A percentile compares a stretch with the other conserved stretches of the same genome.
Evolutionary conservation across 192 early-diverging fungal genomes (phyloP).

Genomic region (Powellomyces hirtus): DNA sequence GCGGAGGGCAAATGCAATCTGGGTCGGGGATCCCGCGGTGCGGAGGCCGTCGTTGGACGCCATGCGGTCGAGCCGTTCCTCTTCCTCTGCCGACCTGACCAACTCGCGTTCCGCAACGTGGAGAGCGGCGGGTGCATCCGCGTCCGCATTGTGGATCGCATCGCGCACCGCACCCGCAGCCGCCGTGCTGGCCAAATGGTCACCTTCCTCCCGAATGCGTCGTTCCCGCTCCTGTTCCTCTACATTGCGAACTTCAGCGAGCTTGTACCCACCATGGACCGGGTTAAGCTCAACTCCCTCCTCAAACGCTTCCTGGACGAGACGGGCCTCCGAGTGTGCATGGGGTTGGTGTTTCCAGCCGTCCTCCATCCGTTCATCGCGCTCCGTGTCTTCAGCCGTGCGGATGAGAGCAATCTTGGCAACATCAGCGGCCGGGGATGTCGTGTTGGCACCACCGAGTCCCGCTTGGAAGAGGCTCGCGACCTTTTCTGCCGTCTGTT

Average conservation of each 20-base stretch:
- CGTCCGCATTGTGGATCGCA: neutral
- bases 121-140: neutral
- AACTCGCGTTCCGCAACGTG: slow-evolving; percentile 17
- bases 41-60: neutral
- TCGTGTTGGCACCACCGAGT: neutral
- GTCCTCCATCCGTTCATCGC: slow-evolving; percentile 19
- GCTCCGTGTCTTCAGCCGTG: slow-evolving; percentile 4
- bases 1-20: slow-evolving; percentile 12
- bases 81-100: neutral
- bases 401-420: slow-evolving; percentile 9
- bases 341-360: neutral
- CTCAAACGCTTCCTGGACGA: slow-evolving; percentile 1
- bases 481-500: slow-evolving; percentile 13
- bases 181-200: neutral
- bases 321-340: slow-evolving; percentile 11
- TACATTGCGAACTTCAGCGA: neutral
- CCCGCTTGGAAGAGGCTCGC: slow-evolving; percentile 13
- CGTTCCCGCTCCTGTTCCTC: slow-evolving; percentile 18
- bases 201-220: slow-evolving; percentile 1
- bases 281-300: neutral
- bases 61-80: slow-evolving; percentile 11
- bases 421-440: neutral
- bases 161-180: neutral
- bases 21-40: slow-evolving; percentile 1
- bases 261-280: neutral